These are phyloP conservation scores for Phragmites australis DNA, from an alignment of 176 grass and related monocot species.

Conservation along the genomic window DNA sequence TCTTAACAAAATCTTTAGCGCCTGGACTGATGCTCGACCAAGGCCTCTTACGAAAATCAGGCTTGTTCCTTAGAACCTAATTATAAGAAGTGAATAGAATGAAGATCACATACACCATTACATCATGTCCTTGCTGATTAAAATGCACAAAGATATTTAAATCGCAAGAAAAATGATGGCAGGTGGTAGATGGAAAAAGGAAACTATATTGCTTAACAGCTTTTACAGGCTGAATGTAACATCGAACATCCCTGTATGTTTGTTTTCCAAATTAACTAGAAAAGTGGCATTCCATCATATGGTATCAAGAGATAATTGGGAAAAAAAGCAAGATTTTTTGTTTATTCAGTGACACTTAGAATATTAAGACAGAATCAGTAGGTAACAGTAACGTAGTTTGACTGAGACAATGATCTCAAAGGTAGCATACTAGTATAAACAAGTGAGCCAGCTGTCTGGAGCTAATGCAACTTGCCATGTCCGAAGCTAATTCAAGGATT, in stretches of 20 bases:
- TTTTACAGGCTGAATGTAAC: slow-evolving; percentile 24
- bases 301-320: background rate
- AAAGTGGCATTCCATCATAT: slow-evolving; percentile 13
- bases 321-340: background rate
- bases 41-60: slow-evolving; percentile 92
- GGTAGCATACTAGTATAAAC: background rate
- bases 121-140: slow-evolving; percentile 16
- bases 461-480: slow-evolving; percentile 1
- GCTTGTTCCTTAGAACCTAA: slow-evolving; percentile 94
- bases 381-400: background rate
- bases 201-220: background rate
- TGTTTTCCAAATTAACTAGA: slow-evolving; percentile 1
- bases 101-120: slow-evolving; percentile 28
- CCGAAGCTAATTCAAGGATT: background rate
- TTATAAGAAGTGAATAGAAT: slow-evolving; percentile 32
- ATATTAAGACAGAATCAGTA: background rate
- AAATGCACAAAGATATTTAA: slow-evolving; percentile 30
- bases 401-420: background rate
- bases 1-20: slow-evolving; percentile 96
- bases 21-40: slow-evolving; percentile 81
- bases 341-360: background rate
- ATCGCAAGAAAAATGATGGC: slow-evolving; percentile 7
- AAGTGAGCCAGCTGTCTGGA: background rate
- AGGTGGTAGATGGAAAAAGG: background rate
- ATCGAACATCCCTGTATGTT: background rate